phyloP scores from a whole-genome alignment of 306 rosid species.

The Inga oerstediana region DNA sequence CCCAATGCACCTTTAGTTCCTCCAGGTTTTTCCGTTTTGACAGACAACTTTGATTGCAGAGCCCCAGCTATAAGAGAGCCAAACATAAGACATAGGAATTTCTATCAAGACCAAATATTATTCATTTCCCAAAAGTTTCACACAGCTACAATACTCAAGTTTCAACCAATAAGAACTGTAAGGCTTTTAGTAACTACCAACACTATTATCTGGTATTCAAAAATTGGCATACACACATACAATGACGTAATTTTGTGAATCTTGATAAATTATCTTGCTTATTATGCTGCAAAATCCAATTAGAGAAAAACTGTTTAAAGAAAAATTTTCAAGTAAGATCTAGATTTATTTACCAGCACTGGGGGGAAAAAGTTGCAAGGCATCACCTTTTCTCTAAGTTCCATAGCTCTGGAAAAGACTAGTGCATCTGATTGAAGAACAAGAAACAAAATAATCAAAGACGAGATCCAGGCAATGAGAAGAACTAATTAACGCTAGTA shows the following conservation, averaged over 20 bases:
- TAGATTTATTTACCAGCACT: constrained; percentile 25
- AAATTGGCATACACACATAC: neutral
- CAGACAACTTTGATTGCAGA: constrained; percentile 61
- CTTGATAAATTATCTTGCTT: neutral
- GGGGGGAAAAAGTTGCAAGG: constrained; percentile 13
- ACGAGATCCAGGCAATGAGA: constrained; percentile 25
- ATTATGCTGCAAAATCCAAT: constrained; percentile 15
- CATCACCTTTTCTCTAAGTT: constrained; percentile 77
- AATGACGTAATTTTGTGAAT: constrained; percentile 20
- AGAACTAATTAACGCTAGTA: constrained; percentile 18
- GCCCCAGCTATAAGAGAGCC: constrained; percentile 88
- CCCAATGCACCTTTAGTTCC: constrained; percentile 41
- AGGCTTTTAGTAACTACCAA: neutral
- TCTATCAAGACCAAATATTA: constrained; percentile 19
- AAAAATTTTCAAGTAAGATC: neutral
- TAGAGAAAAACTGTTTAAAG: neutral
- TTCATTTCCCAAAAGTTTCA: constrained; percentile 10
- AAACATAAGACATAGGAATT: constrained; percentile 56
- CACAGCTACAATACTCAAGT: neutral
- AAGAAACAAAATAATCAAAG: constrained; percentile 28
- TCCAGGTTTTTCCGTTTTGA: constrained; percentile 55
- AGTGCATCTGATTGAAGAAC: constrained; percentile 57
- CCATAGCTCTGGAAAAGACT: constrained; percentile 88
- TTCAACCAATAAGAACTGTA: neutral
- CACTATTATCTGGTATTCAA: neutral